Evolutionary conservation across 129 eudicot genomes (phyloP), one percentile per base, ranked within the genome.

Genomic region (Artemisia tridentata): DNA sequence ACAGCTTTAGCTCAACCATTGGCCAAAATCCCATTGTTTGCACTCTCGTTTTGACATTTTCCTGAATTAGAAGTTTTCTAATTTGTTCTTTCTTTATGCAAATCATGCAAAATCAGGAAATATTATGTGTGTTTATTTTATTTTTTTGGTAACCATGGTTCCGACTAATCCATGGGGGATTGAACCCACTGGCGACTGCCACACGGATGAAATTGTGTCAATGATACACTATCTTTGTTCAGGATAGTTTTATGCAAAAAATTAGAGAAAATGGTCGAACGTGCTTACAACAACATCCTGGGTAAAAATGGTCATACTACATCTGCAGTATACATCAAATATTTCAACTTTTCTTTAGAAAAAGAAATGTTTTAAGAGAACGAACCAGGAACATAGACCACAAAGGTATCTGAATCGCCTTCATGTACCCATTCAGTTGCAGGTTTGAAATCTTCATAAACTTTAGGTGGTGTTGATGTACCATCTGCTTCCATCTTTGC

Each of bases 341-440:
- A 6, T 38, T 38, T 38, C 31, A 27, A 27, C 31, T 27, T 27
- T 27, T 27, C 31, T 34, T 34, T 34, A 34, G 43, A 34, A 34
- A 34, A 5, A 5, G 43, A 34, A 34, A 7, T 6, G 45, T 7
- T 38, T 38, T 7, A 38, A 38, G 45, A 38, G 45, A 31, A 41
- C 65, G 9, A 21, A 88, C 96, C 89, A 15, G 91, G 96, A 59
- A 86, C 85, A 86, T 83, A 74, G 51, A 88, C 18, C 29, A 81
- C 82, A 23, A 88, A 79, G 60, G 91, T 88, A 25, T 85, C 88
- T 4, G 82, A 83, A 72, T 79, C 87, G 65, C 81, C 79, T 69
- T 88, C 89, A 2, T 72, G 80, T 17, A 88, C 74, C 68, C 80
- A 57, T 53, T 88, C 91, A 49, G 75, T 75, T 5, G 75, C 14